Conservation (phyloP, 352 stramenopile genomes). For the Phytophthora pistaciae region DNA sequence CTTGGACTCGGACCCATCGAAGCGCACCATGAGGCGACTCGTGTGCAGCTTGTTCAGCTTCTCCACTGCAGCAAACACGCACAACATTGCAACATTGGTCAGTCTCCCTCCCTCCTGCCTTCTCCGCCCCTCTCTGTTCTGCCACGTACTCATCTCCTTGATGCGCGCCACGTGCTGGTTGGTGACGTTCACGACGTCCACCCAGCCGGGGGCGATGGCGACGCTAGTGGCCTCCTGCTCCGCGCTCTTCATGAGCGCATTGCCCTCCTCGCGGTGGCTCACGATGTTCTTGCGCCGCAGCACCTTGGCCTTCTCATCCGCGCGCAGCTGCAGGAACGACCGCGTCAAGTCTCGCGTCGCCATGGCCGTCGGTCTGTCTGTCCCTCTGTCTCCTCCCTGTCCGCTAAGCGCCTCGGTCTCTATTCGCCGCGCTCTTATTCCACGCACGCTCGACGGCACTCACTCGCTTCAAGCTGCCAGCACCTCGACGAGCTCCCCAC, state of each 20-base stretch:
- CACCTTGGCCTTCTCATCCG: slow-evolving; percentile 85
- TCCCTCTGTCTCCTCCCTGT: neutral
- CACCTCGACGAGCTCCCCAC: neutral
- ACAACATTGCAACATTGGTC: slow-evolving; percentile 3
- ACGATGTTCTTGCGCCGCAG: slow-evolving; percentile 89
- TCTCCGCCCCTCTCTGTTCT: neutral
- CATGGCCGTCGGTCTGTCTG: slow-evolving; percentile 43
- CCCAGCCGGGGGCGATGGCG: slow-evolving; percentile 69
- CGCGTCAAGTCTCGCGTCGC: slow-evolving; percentile 84
- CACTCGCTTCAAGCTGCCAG: slow-evolving; percentile 4
- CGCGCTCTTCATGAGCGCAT: slow-evolving; percentile 72
- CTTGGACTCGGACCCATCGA: slow-evolving; percentile 87
- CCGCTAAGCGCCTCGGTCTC: neutral
- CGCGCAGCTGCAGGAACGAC: slow-evolving; percentile 73
- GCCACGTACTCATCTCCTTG: slow-evolving; percentile 80
- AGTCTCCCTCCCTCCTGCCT: neutral
- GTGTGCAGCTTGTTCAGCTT: slow-evolving; percentile 87
- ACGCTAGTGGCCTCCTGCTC: slow-evolving; percentile 48
- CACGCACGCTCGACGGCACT: neutral
- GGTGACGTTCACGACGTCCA: slow-evolving; percentile 81
- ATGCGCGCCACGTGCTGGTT: slow-evolving; percentile 87
- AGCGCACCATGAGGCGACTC: slow-evolving; percentile 89
- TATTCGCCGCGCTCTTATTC: slow-evolving; percentile 8
- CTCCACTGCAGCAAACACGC: slow-evolving; percentile 64
- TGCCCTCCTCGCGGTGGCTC: slow-evolving; percentile 70